These are phyloP conservation scores for Solanum pennellii DNA, from an alignment of 257 asterid genomes.

Conservation along the genomic window DNA sequence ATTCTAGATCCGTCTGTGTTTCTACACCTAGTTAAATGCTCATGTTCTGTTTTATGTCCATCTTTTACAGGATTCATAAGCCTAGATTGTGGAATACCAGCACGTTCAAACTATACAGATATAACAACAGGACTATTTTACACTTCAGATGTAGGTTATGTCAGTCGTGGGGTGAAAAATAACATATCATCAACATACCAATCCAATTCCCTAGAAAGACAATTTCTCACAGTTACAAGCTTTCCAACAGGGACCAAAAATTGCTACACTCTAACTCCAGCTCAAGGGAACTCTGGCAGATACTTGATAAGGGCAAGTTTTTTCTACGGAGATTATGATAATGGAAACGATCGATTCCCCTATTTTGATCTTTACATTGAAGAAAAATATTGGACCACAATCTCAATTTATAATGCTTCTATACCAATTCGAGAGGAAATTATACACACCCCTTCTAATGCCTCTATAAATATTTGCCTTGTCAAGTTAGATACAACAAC, in stretches of 20 bases:
- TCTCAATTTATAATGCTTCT: not conserved
- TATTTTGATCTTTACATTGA: constrained; percentile 8
- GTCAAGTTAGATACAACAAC: not conserved
- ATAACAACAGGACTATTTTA: not conserved
- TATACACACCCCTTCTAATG: not conserved
- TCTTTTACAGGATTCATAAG: constrained; percentile 14
- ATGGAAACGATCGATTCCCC: not conserved
- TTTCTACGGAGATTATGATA: constrained; percentile 12
- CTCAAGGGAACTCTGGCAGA: constrained; percentile 2
- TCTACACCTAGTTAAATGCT: not conserved
- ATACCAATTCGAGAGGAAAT: not conserved
- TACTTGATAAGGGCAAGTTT: constrained; percentile 11
- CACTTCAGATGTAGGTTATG: constrained; percentile 7
- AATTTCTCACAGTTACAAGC: not conserved
- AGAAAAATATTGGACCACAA: constrained; percentile 5
- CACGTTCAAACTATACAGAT: constrained; percentile 3
- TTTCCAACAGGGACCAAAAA: constrained; percentile 12
- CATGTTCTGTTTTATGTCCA: not conserved
- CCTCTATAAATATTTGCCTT: constrained; percentile 3
- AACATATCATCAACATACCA: not conserved
- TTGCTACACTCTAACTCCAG: constrained; percentile 12
- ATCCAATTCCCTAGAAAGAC: not conserved
- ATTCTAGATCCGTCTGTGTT: not conserved
- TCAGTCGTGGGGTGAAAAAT: not conserved
- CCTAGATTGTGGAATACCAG: constrained; percentile 13